Percentiles rank a stretch among this genome's conserved stretches.
These are phyloP conservation scores for Coffea canephora DNA, from an alignment of 257 asterid genomes.

Conservation along the genomic window DNA sequence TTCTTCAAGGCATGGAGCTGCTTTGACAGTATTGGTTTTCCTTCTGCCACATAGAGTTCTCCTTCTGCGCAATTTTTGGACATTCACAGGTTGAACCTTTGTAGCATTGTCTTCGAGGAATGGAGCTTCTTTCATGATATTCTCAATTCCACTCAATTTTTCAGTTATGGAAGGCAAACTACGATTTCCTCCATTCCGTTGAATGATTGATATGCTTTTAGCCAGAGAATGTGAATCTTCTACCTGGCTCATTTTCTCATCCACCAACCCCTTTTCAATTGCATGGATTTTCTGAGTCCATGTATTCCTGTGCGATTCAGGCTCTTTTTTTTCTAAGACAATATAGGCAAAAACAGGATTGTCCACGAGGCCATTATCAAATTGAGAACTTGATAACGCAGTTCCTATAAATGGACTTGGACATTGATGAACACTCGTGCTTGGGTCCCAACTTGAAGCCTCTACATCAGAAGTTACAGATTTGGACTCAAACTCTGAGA, in stretches of 20 bases:
- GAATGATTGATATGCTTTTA: slow-evolving; percentile 9
- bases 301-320: slow-evolving; percentile 29
- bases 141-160: slow-evolving; percentile 11
- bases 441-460: slow-evolving; percentile 4
- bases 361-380: slow-evolving; percentile 21
- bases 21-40: slow-evolving; percentile 12
- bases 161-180: slow-evolving; percentile 1
- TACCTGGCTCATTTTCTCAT: slow-evolving; percentile 22
- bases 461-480: slow-evolving; percentile 15
- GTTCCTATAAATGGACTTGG: slow-evolving; percentile 16
- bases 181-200: not conserved
- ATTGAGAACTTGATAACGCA: slow-evolving; percentile 11
- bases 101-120: slow-evolving; percentile 5
- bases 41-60: slow-evolving; percentile 22
- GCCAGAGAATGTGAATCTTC: slow-evolving; percentile 19
- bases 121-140: not conserved
- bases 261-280: slow-evolving; percentile 26
- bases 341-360: slow-evolving; percentile 24
- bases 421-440: slow-evolving; percentile 8
- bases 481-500: slow-evolving; percentile 26
- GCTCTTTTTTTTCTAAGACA: slow-evolving; percentile 15
- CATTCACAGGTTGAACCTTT: slow-evolving; percentile 13
- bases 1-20: slow-evolving; percentile 8
- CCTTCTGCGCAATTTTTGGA: slow-evolving; percentile 20
- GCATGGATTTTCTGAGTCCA: slow-evolving; percentile 27